phyloP scores from a whole-genome alignment of 768 basidiomycete genomes.

The Lactarius psammicola region DNA sequence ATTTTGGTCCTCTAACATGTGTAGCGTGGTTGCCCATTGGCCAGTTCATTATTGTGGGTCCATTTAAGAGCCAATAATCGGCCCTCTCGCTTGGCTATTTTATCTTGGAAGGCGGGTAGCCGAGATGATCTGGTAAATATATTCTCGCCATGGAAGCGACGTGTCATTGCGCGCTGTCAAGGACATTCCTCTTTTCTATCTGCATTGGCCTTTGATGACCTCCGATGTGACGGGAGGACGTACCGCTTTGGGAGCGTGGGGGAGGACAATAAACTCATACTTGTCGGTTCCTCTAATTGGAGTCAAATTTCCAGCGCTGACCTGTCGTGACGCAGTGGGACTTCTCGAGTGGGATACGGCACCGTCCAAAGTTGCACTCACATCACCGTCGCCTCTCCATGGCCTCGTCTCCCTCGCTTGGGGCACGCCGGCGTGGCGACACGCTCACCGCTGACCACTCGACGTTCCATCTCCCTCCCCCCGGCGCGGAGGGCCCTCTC shows the following conservation, averaged over 20 bases:
- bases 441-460: slow-evolving; percentile 46
- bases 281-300: slow-evolving; percentile 49
- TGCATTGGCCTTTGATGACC: slow-evolving; percentile 85
- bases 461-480: slow-evolving; percentile 53
- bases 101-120: slow-evolving; percentile 71
- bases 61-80: neutral
- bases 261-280: slow-evolving; percentile 91
- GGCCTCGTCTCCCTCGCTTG: slow-evolving; percentile 75
- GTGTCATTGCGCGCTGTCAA: slow-evolving; percentile 93
- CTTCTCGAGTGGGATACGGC: slow-evolving; percentile 87
- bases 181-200: slow-evolving; percentile 96
- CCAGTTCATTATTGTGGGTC: slow-evolving; percentile 76
- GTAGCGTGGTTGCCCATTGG: slow-evolving; percentile 96
- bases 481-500: slow-evolving; percentile 43
- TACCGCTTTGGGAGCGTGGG: slow-evolving; percentile 96
- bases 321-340: slow-evolving; percentile 65
- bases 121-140: slow-evolving; percentile 96
- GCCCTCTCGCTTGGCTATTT: slow-evolving; percentile 1
- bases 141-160: slow-evolving; percentile 91
- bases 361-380: slow-evolving; percentile 72
- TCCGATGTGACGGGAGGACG: slow-evolving; percentile 81
- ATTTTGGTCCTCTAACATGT: slow-evolving; percentile 89
- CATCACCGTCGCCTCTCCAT: slow-evolving; percentile 75
- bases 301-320: slow-evolving; percentile 6
- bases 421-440: slow-evolving; percentile 50